Percentiles rank a stretch among this genome's conserved stretches.
Evolutionary conservation across 2,329 filamentous ascomycete species (phyloP).

Genomic region (Fusarium sp.): DNA sequence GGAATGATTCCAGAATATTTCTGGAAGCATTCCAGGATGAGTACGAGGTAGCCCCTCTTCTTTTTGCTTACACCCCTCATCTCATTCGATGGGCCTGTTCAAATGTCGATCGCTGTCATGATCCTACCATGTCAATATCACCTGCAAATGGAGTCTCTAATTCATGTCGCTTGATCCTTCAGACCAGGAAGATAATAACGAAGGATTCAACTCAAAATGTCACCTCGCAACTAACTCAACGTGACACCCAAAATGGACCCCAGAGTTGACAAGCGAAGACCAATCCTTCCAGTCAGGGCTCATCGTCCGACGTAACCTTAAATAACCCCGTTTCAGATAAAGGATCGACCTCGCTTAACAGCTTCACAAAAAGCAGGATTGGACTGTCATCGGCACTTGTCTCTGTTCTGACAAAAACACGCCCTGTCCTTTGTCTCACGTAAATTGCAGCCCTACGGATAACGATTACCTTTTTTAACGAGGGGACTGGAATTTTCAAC

Average conservation of each 20-base stretch:
- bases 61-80: conserved; percentile 1
- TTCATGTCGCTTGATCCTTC: conserved; percentile 10
- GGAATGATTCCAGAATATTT: conserved; percentile 43
- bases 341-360: conserved; percentile 29
- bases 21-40: conserved; percentile 34
- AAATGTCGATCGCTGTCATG: conserved; percentile 16
- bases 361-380: conserved; percentile 2
- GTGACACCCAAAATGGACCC: neutral
- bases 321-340: conserved; percentile 36
- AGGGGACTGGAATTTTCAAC: neutral
- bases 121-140: conserved; percentile 4
- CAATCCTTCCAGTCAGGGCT: conserved; percentile 14
- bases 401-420: neutral
- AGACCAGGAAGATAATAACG: neutral
- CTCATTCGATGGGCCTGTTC: neutral
- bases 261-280: neutral
- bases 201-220: neutral
- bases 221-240: conserved; percentile 1
- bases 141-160: neutral
- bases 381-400: conserved; percentile 23
- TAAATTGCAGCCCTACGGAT: conserved; percentile 29
- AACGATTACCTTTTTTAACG: conserved; percentile 11
- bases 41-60: conserved; percentile 10
- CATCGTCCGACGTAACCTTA: conserved; percentile 25
- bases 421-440: neutral